Conservation (phyloP, 495 filamentous ascomycete species). For the Articulospora tetracladia region DNA sequence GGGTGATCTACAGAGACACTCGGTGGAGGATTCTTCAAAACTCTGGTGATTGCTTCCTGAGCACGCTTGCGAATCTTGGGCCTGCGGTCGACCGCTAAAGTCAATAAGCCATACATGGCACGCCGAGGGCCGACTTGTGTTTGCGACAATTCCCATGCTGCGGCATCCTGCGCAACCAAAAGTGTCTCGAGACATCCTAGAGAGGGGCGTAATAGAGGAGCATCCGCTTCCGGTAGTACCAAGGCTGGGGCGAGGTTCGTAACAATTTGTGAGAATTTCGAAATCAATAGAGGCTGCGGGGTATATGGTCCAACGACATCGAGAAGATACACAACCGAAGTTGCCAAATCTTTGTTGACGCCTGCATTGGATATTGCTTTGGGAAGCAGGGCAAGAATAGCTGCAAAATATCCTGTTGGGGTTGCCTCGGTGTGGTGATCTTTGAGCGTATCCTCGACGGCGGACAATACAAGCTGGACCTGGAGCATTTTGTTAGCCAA, state of each 20-base stretch:
- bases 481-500: slow-evolving; percentile 32
- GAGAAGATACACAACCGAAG: slow-evolving; percentile 92
- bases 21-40: slow-evolving; percentile 78
- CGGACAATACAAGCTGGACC: slow-evolving; percentile 84
- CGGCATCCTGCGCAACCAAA: slow-evolving; percentile 79
- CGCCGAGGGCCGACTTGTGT: slow-evolving; percentile 83
- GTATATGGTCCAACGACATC: slow-evolving; percentile 81
- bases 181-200: slow-evolving; percentile 90
- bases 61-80: slow-evolving; percentile 95
- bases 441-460: slow-evolving; percentile 86
- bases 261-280: slow-evolving; percentile 92
- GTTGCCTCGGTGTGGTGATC: slow-evolving; percentile 79
- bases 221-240: slow-evolving; percentile 76
- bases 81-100: slow-evolving; percentile 77
- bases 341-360: slow-evolving; percentile 78
- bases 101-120: slow-evolving; percentile 82
- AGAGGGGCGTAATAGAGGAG: slow-evolving; percentile 79
- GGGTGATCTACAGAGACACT: slow-evolving; percentile 91
- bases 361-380: slow-evolving; percentile 63
- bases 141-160: slow-evolving; percentile 81
- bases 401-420: slow-evolving; percentile 91
- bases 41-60: slow-evolving; percentile 80
- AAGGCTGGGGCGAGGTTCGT: slow-evolving; percentile 79
- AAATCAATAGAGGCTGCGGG: slow-evolving; percentile 78
- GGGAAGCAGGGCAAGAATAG: slow-evolving; percentile 82